Evolutionary conservation across 805 yeast species (phyloP).

Genomic region (Starmerella sp.): DNA sequence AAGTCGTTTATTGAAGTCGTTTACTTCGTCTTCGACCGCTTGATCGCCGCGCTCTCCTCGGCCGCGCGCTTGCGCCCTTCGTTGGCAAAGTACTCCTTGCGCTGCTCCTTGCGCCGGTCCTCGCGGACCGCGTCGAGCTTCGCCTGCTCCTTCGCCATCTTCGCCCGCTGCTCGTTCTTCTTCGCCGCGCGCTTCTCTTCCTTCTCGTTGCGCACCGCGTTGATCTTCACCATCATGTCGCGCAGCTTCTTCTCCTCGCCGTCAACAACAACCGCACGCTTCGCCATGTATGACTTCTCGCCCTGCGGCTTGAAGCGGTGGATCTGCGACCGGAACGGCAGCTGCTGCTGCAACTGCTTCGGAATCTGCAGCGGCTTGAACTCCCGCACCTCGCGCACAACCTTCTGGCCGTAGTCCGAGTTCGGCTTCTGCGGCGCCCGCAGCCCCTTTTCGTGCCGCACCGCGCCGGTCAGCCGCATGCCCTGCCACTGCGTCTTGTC

Average conservation of each 20-base stretch:
- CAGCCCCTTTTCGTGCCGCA: conserved; percentile 62
- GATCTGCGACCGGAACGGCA: conserved; percentile 90
- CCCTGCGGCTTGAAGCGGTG: conserved; percentile 74
- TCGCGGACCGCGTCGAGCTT: conserved; percentile 56
- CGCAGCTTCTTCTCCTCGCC: conserved; percentile 93
- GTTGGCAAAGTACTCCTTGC: conserved; percentile 67
- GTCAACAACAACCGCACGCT: conserved; percentile 85
- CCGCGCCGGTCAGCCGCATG: conserved; percentile 89
- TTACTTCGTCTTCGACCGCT: conserved; percentile 6
- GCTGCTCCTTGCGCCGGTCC: conserved; percentile 72
- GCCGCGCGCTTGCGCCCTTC: conserved; percentile 22
- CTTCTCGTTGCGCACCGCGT: conserved; percentile 76
- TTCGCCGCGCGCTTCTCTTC: conserved; percentile 64
- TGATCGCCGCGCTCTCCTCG: conserved; percentile 15
- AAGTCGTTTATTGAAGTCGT: neutral
- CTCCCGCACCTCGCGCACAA: conserved; percentile 73
- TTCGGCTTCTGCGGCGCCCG: conserved; percentile 50
- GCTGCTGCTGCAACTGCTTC: conserved; percentile 53
- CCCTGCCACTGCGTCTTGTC: conserved; percentile 90
- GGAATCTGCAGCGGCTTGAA: conserved; percentile 88
- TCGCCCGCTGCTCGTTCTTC: conserved; percentile 65
- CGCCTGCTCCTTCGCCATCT: conserved; percentile 63
- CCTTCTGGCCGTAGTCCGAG: conserved; percentile 44
- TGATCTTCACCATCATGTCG: conserved; percentile 73
- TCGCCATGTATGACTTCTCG: conserved; percentile 66